Conservation (phyloP, 306 rosid species). For the Dryas alaskensis region DNA sequence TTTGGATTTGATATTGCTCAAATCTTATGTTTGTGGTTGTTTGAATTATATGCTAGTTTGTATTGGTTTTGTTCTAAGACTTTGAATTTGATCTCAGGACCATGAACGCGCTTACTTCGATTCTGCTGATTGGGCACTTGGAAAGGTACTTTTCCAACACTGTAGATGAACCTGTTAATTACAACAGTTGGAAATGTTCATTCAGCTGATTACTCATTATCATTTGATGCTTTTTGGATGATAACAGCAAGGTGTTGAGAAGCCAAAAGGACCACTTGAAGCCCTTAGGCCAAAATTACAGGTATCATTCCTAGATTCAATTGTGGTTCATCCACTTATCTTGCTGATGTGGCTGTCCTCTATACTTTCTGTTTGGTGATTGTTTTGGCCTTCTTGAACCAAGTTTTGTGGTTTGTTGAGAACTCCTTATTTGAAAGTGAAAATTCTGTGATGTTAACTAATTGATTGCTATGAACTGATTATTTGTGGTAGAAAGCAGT, state of each 20-base stretch:
- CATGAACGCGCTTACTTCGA: slow-evolving; percentile 98
- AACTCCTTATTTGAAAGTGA: neutral
- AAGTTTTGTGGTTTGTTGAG: neutral
- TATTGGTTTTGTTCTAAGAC: slow-evolving; percentile 19
- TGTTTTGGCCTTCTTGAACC: slow-evolving; percentile 12
- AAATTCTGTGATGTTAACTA: neutral
- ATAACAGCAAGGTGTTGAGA: slow-evolving; percentile 85
- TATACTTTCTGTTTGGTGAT: neutral
- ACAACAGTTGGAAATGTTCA: slow-evolving; percentile 1
- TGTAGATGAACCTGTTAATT: slow-evolving; percentile 18
- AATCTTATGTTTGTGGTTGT: neutral
- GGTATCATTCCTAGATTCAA: slow-evolving; percentile 35
- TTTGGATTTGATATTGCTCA: neutral
- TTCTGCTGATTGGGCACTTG: slow-evolving; percentile 99
- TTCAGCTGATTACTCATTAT: slow-evolving; percentile 21
- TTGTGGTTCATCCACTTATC: neutral
- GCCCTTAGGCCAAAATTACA: slow-evolving; percentile 93
- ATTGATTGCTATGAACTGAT: neutral
- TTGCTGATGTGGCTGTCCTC: neutral
- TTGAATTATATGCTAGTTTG: neutral
- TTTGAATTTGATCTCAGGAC: slow-evolving; percentile 53
- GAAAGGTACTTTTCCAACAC: slow-evolving; percentile 61
- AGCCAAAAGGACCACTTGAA: slow-evolving; percentile 98
- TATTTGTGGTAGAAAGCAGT: neutral
- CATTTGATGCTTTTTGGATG: slow-evolving; percentile 13